Conservation (phyloP, 2,329 filamentous ascomycete species). For the Myriosclerotinia duriaeana region DNA sequence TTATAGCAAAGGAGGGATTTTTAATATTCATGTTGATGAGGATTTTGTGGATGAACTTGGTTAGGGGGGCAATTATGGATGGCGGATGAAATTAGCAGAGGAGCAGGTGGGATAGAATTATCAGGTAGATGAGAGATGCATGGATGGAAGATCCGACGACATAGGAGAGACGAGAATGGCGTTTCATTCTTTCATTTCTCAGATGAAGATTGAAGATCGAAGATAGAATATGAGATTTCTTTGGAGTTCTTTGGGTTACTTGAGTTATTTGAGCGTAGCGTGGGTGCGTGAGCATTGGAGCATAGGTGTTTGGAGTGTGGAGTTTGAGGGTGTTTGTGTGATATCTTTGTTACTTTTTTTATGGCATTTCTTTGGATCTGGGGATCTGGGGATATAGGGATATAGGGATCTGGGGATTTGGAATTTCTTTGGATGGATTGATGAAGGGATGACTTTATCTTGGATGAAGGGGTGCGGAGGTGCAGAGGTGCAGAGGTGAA, state of each 20-base stretch:
- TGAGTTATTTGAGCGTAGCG: neutral
- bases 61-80: neutral
- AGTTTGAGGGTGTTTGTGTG: neutral
- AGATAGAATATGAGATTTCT: neutral
- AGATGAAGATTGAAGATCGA: neutral
- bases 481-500: no score
- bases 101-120: neutral
- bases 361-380: neutral
- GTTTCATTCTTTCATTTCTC: neutral
- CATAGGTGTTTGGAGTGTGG: neutral
- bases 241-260: neutral
- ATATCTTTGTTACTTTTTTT: neutral
- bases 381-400: neutral
- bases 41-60: slow-evolving; percentile 21
- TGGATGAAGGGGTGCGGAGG: no score
- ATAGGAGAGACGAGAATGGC: neutral
- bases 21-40: slow-evolving; percentile 26
- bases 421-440: neutral
- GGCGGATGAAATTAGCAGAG: no score
- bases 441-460: no score
- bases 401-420: neutral
- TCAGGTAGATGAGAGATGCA: neutral
- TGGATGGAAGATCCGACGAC: neutral
- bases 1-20: neutral
- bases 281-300: neutral